phyloP scores from a whole-genome alignment of 2,329 filamentous ascomycete species.

The Volutella citrinella region DNA sequence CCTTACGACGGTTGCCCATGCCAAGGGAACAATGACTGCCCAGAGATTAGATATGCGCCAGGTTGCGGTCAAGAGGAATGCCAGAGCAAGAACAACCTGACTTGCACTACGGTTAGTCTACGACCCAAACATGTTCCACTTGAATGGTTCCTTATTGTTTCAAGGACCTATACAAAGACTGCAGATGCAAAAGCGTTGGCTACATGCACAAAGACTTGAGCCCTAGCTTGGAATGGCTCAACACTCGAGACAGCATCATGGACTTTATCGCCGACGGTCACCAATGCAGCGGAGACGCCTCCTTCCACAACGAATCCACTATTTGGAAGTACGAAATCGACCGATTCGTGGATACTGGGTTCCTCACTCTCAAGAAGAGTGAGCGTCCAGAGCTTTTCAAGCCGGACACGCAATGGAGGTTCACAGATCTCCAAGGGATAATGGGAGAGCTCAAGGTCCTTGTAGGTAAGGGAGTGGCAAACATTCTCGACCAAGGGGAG shows the following conservation, averaged over 20 bases:
- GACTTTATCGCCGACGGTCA: neutral
- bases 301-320: slow-evolving; percentile 1
- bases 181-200: no score
- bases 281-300: neutral
- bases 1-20: slow-evolving; percentile 1
- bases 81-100: neutral
- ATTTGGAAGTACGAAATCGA: neutral
- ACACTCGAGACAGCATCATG: neutral
- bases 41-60: neutral
- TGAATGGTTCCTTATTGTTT: neutral
- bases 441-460: neutral
- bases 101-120: slow-evolving; percentile 1
- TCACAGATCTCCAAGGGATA: slow-evolving; percentile 2
- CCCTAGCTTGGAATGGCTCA: neutral
- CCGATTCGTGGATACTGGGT: neutral
- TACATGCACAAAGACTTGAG: neutral
- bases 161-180: no score
- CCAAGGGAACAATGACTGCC: slow-evolving; percentile 1
- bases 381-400: slow-evolving; percentile 1
- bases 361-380: neutral
- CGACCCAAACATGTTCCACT: neutral
- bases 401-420: slow-evolving; percentile 1
- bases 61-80: neutral
- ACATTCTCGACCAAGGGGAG: neutral
- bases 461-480: neutral